phyloP scores from a whole-genome alignment of 352 stramenopile genomes.

The Phytophthora fragariaefolia region DNA sequence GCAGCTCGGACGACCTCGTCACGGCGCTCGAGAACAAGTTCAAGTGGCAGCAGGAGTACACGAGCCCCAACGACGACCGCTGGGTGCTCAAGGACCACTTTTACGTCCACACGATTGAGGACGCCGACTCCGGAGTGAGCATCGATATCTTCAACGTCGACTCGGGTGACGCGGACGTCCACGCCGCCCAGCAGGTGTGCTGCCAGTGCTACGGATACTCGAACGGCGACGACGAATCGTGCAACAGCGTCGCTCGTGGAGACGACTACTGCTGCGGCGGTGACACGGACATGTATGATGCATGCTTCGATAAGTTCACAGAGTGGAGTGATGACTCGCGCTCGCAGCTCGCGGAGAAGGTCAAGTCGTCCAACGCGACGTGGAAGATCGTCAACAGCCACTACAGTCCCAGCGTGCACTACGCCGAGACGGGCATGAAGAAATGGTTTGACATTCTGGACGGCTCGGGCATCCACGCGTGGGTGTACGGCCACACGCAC shows the following conservation, averaged over 20 bases:
- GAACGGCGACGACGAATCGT: conserved; percentile 47
- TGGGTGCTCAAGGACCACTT: conserved; percentile 70
- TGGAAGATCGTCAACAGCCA: conserved; percentile 80
- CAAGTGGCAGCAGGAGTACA: conserved; percentile 57
- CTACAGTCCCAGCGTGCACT: conserved; percentile 69
- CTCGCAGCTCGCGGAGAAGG: conserved; percentile 45
- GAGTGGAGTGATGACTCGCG: conserved; percentile 74
- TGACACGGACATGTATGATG: conserved; percentile 56
- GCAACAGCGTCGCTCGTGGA: conserved; percentile 51
- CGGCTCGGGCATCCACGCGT: conserved; percentile 45
- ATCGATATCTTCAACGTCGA: conserved; percentile 78
- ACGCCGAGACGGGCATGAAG: conserved; percentile 41
- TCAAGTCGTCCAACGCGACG: conserved; percentile 56
- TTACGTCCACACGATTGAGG: conserved; percentile 57
- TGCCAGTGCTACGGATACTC: conserved; percentile 76
- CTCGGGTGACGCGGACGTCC: conserved; percentile 61
- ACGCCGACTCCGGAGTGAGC: conserved; percentile 46
- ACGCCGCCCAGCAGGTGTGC: conserved; percentile 60
- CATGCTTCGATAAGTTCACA: conserved; percentile 64
- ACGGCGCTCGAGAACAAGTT: conserved; percentile 54
- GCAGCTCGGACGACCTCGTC: conserved; percentile 35
- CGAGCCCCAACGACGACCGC: conserved; percentile 61
- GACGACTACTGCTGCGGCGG: conserved; percentile 63
- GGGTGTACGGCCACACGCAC: conserved; percentile 69
- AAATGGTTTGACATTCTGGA: conserved; percentile 61